Conservation (phyloP, 139 green algal genomes). For the Trebouxia sp. region DNA sequence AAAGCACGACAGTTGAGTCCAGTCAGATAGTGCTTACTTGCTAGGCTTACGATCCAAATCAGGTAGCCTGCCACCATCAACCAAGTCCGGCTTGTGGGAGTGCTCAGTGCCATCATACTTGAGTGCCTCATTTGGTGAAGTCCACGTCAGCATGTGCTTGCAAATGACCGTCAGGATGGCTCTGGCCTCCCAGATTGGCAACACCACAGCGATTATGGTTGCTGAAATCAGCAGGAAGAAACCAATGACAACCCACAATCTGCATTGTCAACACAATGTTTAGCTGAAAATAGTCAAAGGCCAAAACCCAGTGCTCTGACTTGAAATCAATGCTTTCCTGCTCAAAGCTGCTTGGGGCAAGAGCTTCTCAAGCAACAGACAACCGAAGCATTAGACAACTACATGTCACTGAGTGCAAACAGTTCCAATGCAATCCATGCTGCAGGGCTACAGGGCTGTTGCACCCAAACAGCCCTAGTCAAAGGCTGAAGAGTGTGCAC, state of each 20-base stretch:
- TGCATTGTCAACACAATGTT: background rate
- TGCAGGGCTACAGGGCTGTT: too few relatives aligned
- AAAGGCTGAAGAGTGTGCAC: too few relatives aligned
- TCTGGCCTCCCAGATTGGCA: slow-evolving; percentile 26
- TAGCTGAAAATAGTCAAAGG: background rate
- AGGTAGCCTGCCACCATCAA: background rate
- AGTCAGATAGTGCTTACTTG: too few relatives aligned
- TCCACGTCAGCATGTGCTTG: slow-evolving; percentile 1
- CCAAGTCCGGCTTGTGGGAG: background rate
- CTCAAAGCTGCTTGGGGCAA: too few relatives aligned
- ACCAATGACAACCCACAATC: slow-evolving; percentile 19
- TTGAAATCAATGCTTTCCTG: too few relatives aligned
- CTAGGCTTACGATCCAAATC: background rate
- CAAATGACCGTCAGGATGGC: background rate
- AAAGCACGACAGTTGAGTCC: too few relatives aligned
- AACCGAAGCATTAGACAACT: too few relatives aligned
- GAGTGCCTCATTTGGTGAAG: background rate
- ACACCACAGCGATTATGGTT: background rate
- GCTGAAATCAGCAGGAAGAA: slow-evolving; percentile 29
- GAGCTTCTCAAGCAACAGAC: too few relatives aligned
- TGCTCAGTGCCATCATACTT: background rate
- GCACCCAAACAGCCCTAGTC: too few relatives aligned
- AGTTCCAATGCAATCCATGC: too few relatives aligned
- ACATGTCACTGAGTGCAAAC: too few relatives aligned
- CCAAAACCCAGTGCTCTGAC: background rate